These are phyloP conservation scores for Thelonectria rubi DNA, from an alignment of 2,329 filamentous ascomycete genomes.

Conservation along the genomic window DNA sequence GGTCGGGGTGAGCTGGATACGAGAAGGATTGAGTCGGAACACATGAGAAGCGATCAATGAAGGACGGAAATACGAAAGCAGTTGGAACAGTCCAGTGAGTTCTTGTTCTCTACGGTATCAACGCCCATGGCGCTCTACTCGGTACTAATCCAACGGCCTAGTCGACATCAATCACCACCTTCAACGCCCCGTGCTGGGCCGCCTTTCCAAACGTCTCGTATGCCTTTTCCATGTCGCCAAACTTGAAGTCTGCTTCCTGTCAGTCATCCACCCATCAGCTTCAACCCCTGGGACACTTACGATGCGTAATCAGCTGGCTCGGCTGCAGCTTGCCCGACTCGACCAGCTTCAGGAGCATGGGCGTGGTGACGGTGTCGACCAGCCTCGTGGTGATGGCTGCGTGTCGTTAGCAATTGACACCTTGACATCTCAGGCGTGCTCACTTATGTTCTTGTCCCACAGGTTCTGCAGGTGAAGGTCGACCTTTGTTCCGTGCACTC, in stretches of 20 bases:
- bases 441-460: slow-evolving; percentile 64
- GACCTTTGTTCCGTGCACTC: slow-evolving; percentile 64
- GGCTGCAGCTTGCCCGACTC: slow-evolving; percentile 53
- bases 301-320: slow-evolving; percentile 53
- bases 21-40: too few species aligned
- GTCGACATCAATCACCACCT: slow-evolving; percentile 34
- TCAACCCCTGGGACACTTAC: background rate
- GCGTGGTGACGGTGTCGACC: slow-evolving; percentile 58
- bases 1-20: too few species aligned
- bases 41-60: background rate
- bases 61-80: too few species aligned
- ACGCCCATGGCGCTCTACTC: too few species aligned
- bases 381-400: slow-evolving; percentile 57
- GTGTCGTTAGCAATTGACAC: background rate
- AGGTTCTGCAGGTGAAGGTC: slow-evolving; percentile 61
- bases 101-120: too few species aligned
- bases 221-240: slow-evolving; percentile 33
- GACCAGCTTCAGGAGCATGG: slow-evolving; percentile 59
- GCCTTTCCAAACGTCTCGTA: slow-evolving; percentile 34
- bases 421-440: slow-evolving; percentile 31
- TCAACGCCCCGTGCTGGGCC: slow-evolving; percentile 30
- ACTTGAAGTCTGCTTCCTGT: slow-evolving; percentile 26
- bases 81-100: too few species aligned
- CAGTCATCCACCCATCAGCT: background rate
- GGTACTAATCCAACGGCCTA: too few species aligned